Conservation (phyloP, 441 rosid genomes). For the Manihot esculenta region DNA sequence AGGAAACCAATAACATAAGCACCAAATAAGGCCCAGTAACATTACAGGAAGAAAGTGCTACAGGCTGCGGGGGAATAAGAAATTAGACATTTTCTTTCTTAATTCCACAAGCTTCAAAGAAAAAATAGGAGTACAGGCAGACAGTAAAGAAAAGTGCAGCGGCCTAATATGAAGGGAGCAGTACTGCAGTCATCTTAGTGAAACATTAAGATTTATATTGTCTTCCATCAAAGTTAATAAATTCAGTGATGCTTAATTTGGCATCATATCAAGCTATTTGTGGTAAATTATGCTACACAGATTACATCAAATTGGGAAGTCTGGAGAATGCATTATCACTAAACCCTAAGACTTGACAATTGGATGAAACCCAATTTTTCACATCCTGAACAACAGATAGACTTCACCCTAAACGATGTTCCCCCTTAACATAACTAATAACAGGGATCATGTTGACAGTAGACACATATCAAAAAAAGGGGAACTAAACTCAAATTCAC, state of each 20-base stretch:
- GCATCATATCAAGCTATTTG: neutral
- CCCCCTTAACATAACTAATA: neutral
- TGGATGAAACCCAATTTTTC: neutral
- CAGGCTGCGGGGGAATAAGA: neutral
- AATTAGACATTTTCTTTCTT: no score
- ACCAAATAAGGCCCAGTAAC: neutral
- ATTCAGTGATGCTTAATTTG: neutral
- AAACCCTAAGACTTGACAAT: neutral
- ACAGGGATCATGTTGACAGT: neutral
- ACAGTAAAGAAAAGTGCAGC: no score
- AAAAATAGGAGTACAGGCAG: no score
- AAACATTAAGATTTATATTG: neutral
- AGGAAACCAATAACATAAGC: neutral
- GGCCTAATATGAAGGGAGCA: no score
- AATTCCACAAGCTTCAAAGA: no score
- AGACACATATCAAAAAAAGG: no score
- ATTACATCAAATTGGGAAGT: neutral
- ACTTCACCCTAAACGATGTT: neutral
- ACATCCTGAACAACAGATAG: neutral
- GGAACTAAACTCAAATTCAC: no score
- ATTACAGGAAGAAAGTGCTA: neutral
- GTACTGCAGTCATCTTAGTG: neutral
- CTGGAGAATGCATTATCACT: neutral
- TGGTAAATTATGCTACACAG: neutral
- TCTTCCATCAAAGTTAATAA: constrained; percentile 4